A percentile compares a stretch with the other conserved stretches of the same genome.
Evolutionary conservation across 2,329 filamentous ascomycete genomes (phyloP).

Genomic region (Calonectria henricotiae): DNA sequence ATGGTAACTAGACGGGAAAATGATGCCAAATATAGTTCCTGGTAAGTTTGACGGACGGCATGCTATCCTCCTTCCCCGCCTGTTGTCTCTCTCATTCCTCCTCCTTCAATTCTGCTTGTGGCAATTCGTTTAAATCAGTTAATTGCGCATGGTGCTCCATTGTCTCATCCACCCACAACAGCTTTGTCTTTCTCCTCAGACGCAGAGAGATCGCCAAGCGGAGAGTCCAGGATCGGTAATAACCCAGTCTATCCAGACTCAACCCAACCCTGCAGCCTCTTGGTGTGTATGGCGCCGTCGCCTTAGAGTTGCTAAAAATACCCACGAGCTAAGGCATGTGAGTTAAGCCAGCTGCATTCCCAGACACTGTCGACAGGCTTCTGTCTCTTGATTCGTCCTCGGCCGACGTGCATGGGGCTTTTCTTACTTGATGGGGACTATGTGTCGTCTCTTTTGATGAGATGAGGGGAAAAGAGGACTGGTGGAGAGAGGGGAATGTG

Average conservation of each 20-base stretch:
- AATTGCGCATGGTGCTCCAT: background rate
- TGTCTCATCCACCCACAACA: conserved; percentile 22
- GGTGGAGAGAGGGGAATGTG: conserved; percentile 23
- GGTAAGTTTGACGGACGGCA: conserved; percentile 10
- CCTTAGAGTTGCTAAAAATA: conserved; percentile 44
- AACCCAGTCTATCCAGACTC: conserved; percentile 19
- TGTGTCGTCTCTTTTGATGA: conserved; percentile 28
- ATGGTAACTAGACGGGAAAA: background rate
- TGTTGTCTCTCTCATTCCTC: conserved; percentile 2
- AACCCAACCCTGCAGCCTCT: conserved; percentile 38
- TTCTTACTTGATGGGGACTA: background rate
- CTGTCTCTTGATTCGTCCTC: conserved; percentile 16
- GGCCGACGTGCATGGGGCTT: conserved; percentile 7
- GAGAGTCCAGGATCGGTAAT: conserved; percentile 10
- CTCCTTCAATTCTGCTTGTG: conserved; percentile 12
- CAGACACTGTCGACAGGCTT: background rate
- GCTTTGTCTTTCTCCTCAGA: conserved; percentile 11
- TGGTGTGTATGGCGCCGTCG: conserved; percentile 31
- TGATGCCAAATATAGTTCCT: conserved; percentile 36
- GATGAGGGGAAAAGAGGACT: conserved; percentile 23
- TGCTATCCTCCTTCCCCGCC: conserved; percentile 18
- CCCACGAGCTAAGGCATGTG: conserved; percentile 34
- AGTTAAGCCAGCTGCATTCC: conserved; percentile 28
- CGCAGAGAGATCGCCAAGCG: conserved; percentile 5
- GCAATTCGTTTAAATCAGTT: conserved; percentile 8